These are phyloP conservation scores for Talaromyces sp. DNA, from an alignment of 2,329 filamentous ascomycete genomes.

Conservation along the genomic window DNA sequence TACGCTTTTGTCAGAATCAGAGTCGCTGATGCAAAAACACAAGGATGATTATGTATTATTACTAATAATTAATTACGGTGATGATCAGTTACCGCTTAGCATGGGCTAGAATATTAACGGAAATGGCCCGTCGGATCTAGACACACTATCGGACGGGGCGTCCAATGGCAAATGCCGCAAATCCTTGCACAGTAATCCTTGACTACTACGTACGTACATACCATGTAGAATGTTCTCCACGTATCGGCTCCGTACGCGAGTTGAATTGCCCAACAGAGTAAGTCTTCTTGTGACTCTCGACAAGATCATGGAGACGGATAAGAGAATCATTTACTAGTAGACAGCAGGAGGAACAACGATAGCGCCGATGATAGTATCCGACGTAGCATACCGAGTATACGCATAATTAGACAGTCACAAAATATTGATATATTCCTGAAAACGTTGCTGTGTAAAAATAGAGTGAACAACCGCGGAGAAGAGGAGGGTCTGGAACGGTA, in stretches of 20 bases:
- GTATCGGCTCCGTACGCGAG: neutral
- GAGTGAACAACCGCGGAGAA: neutral
- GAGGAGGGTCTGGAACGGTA: neutral
- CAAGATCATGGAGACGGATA: neutral
- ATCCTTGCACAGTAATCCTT: too few relatives aligned
- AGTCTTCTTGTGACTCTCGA: slow-evolving; percentile 10
- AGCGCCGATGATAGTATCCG: neutral
- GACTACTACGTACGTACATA: too few relatives aligned
- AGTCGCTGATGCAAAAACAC: neutral
- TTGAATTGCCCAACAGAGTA: neutral
- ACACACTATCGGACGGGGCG: neutral
- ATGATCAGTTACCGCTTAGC: too few relatives aligned
- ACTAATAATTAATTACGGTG: too few relatives aligned
- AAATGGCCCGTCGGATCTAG: neutral
- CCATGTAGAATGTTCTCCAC: too few relatives aligned
- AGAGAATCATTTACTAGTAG: too few relatives aligned
- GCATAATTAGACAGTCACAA: neutral
- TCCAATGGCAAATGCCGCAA: slow-evolving; percentile 3
- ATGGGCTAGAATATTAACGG: neutral
- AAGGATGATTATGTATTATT: too few relatives aligned
- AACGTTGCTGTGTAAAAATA: neutral
- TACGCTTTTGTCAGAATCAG: neutral
- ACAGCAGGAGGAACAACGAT: neutral
- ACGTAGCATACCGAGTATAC: neutral
- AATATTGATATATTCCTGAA: too few relatives aligned